Evolutionary conservation across 495 filamentous ascomycete genomes (phyloP).

Genomic region (Aspergillus avenaceus): DNA sequence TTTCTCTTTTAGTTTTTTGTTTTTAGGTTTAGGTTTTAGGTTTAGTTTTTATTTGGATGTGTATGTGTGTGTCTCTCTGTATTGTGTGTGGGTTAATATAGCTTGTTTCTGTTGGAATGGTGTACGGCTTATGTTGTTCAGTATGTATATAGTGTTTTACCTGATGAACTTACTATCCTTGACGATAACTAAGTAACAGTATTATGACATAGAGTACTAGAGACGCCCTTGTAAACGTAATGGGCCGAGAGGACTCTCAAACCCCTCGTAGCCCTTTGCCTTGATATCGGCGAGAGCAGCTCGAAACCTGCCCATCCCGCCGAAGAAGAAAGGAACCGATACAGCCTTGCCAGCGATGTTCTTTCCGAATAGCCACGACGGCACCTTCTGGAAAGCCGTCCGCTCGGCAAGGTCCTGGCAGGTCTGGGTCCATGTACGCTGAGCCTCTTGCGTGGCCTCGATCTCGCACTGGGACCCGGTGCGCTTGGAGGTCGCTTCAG

Average conservation of each 20-base stretch:
- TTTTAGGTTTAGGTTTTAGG: no score
- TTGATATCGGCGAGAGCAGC: constrained; percentile 4
- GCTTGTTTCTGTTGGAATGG: no score
- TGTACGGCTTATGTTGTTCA: no score
- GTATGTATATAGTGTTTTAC: no score
- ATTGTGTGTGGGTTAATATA: no score
- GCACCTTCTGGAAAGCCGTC: constrained; percentile 38
- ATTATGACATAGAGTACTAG: no score
- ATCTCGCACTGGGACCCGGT: constrained; percentile 11
- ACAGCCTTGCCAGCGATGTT: constrained; percentile 39
- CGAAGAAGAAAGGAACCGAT: constrained; percentile 9
- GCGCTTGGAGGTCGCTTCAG: constrained; percentile 30
- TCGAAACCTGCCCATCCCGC: constrained; percentile 11
- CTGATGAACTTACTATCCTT: no score
- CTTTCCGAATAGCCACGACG: constrained; percentile 20
- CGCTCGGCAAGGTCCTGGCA: constrained; percentile 27
- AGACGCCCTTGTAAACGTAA: not conserved
- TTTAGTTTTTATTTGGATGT: no score
- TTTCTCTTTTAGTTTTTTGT: no score
- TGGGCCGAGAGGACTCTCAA: constrained; percentile 1
- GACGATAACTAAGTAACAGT: no score
- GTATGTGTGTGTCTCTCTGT: no score
- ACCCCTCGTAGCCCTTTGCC: constrained; percentile 6
- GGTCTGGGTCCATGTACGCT: constrained; percentile 39
- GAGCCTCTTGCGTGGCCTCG: constrained; percentile 38